Percentiles rank a stretch among this genome's conserved stretches.
Conservation (phyloP, 768 basidiomycete genomes). For the Mycena indigotica region DNA sequence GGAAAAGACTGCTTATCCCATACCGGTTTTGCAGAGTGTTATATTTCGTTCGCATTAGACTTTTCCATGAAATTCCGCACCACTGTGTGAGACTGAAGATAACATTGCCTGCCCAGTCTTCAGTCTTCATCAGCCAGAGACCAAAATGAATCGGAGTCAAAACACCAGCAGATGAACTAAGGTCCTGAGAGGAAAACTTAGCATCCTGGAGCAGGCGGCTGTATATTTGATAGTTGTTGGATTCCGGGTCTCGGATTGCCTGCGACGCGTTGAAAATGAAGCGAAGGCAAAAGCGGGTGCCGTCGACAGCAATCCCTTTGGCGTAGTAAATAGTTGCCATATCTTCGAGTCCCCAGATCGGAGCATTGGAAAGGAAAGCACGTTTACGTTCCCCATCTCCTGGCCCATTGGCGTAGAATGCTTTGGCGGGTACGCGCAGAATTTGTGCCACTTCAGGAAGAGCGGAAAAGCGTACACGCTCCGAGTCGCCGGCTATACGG, state of each 20-base stretch:
- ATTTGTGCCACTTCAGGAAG: neutral
- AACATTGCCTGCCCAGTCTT: no score
- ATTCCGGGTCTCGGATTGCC: neutral
- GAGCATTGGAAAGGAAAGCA: neutral
- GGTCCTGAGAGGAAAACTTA: no score
- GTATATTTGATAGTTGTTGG: no score
- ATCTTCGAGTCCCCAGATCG: neutral
- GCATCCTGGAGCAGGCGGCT: no score
- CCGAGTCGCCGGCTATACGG: neutral
- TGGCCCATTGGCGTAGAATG: neutral
- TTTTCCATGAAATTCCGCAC: no score
- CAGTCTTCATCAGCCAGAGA: no score
- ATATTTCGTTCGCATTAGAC: no score
- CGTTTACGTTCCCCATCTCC: neutral
- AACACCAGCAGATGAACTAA: no score
- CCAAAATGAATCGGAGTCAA: no score
- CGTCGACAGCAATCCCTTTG: neutral
- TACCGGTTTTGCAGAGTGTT: no score
- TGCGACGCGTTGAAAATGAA: neutral
- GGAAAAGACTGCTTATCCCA: no score
- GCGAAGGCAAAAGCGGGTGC: neutral
- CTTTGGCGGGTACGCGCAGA: neutral
- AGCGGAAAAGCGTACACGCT: neutral
- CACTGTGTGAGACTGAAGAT: no score
- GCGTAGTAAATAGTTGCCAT: neutral